These are phyloP conservation scores for Solanum clarkiae DNA, from an alignment of 257 asterid species.

Conservation along the genomic window DNA sequence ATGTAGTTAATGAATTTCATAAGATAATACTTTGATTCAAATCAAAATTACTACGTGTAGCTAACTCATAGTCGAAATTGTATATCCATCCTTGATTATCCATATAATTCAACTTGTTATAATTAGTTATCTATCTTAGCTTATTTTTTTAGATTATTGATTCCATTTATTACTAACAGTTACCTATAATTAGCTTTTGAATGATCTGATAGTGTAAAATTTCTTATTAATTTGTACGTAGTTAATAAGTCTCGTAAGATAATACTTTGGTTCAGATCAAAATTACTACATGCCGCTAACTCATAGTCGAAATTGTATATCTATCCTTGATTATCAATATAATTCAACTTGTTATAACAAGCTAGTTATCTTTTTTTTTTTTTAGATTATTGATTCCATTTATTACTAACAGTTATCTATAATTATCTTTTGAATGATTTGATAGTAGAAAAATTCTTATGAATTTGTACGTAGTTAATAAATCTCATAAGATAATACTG, in stretches of 20 bases:
- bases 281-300: not conserved
- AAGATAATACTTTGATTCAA: not conserved
- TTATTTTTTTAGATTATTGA: too few relatives aligned
- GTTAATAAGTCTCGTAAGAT: not conserved
- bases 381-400: not conserved
- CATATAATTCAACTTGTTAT: not conserved
- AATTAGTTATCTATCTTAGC: not conserved
- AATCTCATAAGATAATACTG: too few relatives aligned
- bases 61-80: not conserved
- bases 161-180: too few relatives aligned
- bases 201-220: too few relatives aligned
- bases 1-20: not conserved
- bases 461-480: too few relatives aligned
- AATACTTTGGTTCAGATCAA: not conserved
- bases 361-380: not conserved
- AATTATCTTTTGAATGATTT: not conserved
- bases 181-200: too few relatives aligned
- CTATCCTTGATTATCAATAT: not conserved
- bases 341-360: not conserved
- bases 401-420: not conserved
- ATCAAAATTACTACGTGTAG: not conserved
- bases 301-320: not conserved
- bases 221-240: not conserved
- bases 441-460: too few relatives aligned
- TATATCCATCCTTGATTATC: not conserved